Evolutionary conservation across 2,329 filamentous ascomycete genomes (phyloP), one percentile per base, ranked within the genome.

Genomic region (Pochonia chlamydosporia): DNA sequence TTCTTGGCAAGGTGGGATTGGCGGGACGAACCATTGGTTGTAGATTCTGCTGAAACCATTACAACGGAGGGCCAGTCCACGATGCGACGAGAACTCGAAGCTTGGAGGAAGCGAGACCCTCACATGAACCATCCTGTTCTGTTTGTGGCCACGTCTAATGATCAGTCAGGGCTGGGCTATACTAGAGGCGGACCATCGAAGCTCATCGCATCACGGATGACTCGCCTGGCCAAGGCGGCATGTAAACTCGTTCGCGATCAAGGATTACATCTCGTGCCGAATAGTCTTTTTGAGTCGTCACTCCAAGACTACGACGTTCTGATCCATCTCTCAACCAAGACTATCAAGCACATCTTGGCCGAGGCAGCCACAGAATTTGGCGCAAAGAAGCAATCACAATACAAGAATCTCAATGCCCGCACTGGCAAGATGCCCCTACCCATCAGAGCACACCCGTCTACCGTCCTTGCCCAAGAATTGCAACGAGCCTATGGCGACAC

Each of bases 1-100:
- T 86, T 92, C 63, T 73, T 99, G 13, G 82, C 90, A 1, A 78
- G 82, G 36, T 99, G 93, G 90, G 89, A 97, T 63, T 99, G 93
- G 93, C 81, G 87, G 24, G 75, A 83, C 7, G 84, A 90, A 45
- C 87, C 93, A 1, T 73, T 97, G 26, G 75, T 96, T 28, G 75
- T 96, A 23, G 89, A 96, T 63, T 63, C 66, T 5, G 78, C 81
- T 10, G 78, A 75, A 50, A 78, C 82, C 13, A 74, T 95, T 59
- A 78, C 78, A 7, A 66, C 72, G 7, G 70, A 78, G 10, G 80
- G 86, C 25, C 74, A 85, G 10, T 69, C 78, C 26, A 70, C 74
- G 3, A 82, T 93, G 52, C 76, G 75, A 31, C 87, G 83, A 4
- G 82, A 85, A 18, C 84, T 97, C 49, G 81, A 89, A 51, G 84